These are phyloP conservation scores for Penicillium sp. DNA, from an alignment of 2,329 filamentous ascomycete species.

Conservation along the genomic window DNA sequence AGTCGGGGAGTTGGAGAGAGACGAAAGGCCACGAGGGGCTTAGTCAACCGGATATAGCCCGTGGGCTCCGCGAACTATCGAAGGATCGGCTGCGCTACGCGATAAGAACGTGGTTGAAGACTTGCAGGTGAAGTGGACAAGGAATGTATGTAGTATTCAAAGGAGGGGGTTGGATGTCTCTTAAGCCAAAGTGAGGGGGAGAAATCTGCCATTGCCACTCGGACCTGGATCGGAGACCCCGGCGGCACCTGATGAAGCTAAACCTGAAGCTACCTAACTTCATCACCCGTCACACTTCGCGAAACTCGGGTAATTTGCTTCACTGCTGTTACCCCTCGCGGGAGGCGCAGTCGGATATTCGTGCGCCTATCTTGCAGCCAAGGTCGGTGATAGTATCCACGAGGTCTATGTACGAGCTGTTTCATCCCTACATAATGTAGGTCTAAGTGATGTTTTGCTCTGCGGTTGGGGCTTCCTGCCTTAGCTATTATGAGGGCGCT, in stretches of 20 bases:
- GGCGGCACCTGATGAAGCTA: neutral
- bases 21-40: neutral
- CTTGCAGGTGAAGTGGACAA: neutral
- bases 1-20: neutral
- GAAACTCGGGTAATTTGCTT: neutral
- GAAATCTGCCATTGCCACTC: slow-evolving; percentile 7
- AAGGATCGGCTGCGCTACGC: slow-evolving; percentile 9
- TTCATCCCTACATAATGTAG: neutral
- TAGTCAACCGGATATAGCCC: slow-evolving; percentile 7
- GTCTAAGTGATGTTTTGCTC: no score
- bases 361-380: neutral
- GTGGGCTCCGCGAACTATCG: neutral
- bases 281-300: neutral
- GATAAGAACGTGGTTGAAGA: neutral
- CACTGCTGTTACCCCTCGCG: neutral
- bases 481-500: no score
- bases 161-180: neutral
- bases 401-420: neutral
- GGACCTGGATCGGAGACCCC: slow-evolving; percentile 7
- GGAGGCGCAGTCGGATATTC: neutral
- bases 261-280: slow-evolving; percentile 7
- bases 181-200: neutral
- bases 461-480: no score
- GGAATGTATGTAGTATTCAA: neutral
- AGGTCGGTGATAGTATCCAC: neutral